phyloP scores from a whole-genome alignment of 2,329 filamentous ascomycete genomes.

The Claviceps cyperi region DNA sequence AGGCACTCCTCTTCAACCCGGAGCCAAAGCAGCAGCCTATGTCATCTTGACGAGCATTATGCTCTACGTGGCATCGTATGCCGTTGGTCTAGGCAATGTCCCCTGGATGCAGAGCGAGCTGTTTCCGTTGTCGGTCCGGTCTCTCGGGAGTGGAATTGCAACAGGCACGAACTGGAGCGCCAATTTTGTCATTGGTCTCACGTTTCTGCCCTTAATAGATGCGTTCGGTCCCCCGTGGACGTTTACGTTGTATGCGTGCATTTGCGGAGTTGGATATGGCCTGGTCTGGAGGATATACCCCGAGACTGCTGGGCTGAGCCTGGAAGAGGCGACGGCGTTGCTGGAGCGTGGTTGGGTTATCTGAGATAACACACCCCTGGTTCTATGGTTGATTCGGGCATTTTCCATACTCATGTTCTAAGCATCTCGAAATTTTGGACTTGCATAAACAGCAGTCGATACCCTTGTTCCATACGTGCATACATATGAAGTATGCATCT shows the following conservation, averaged over 20 bases:
- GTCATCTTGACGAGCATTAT: slow-evolving; percentile 63
- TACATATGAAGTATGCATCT: too few relatives aligned
- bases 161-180: slow-evolving; percentile 78
- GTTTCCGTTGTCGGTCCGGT: slow-evolving; percentile 63
- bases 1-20: slow-evolving; percentile 8
- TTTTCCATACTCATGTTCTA: too few relatives aligned
- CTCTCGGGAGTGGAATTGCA: slow-evolving; percentile 55
- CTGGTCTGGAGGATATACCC: slow-evolving; percentile 66
- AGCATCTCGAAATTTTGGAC: too few relatives aligned
- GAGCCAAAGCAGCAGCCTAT: slow-evolving; percentile 23
- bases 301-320: slow-evolving; percentile 65
- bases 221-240: slow-evolving; percentile 57
- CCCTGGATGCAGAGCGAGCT: slow-evolving; percentile 95
- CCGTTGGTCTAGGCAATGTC: slow-evolving; percentile 77
- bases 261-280: slow-evolving; percentile 56
- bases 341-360: slow-evolving; percentile 64
- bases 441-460: too few relatives aligned
- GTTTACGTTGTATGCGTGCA: slow-evolving; percentile 61
- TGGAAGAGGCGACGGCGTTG: slow-evolving; percentile 66
- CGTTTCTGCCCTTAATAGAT: slow-evolving; percentile 81
- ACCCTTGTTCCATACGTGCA: too few relatives aligned
- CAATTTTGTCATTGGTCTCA: slow-evolving; percentile 75
- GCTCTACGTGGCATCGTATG: slow-evolving; percentile 74
- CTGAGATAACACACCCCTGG: slow-evolving; percentile 8
- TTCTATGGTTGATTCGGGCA: not conserved